phyloP scores from a whole-genome alignment of 2,329 filamentous ascomycete genomes.

The Aspergillus costaricaensis region DNA sequence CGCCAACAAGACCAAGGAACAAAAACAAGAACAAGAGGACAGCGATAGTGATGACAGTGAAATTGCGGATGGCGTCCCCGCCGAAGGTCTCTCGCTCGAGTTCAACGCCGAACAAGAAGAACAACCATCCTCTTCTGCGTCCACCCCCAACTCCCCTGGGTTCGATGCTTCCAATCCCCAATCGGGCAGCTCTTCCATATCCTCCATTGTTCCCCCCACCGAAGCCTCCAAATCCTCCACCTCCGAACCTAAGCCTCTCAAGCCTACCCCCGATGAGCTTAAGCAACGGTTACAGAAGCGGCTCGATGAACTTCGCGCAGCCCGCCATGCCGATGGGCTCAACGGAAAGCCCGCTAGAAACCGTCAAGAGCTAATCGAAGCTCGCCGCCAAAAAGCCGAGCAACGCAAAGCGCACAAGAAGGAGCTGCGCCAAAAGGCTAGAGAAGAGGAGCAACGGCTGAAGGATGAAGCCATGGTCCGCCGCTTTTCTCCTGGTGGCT shows the following conservation, averaged over 20 bases:
- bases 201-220: constrained; percentile 59
- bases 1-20: constrained; percentile 21
- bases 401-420: constrained; percentile 87
- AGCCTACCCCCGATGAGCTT: constrained; percentile 71
- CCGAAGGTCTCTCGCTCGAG: constrained; percentile 53
- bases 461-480: constrained; percentile 60
- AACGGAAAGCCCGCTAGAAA: constrained; percentile 82
- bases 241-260: constrained; percentile 60
- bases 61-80: constrained; percentile 45
- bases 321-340: constrained; percentile 81
- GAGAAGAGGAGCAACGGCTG: constrained; percentile 72
- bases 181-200: constrained; percentile 66
- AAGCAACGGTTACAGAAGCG: constrained; percentile 77
- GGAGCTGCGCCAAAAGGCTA: constrained; percentile 73
- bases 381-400: constrained; percentile 81
- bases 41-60: constrained; percentile 29
- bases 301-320: constrained; percentile 80
- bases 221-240: constrained; percentile 29
- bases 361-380: constrained; percentile 88
- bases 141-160: constrained; percentile 58
- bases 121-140: constrained; percentile 44
- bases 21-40: constrained; percentile 28
- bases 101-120: constrained; percentile 42
- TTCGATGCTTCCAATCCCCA: constrained; percentile 56
- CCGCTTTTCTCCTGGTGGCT: constrained; percentile 58